A percentile compares a stretch with the other conserved stretches of the same genome.
Evolutionary conservation across 2,329 filamentous ascomycete species (phyloP).

Genomic region (Xylaria sp.): DNA sequence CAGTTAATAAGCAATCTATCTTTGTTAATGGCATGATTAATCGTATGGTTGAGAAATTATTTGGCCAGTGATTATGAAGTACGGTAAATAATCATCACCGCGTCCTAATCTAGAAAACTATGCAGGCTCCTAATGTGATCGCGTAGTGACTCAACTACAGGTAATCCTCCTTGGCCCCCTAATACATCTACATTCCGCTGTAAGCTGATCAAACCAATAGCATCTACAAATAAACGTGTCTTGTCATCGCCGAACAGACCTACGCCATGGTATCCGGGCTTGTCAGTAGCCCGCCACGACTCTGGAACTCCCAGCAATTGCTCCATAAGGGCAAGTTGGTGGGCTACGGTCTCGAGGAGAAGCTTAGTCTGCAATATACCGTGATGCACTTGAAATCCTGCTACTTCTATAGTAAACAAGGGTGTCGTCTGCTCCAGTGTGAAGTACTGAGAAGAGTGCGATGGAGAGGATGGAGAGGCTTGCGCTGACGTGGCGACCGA

Average conservation of each 20-base stretch:
- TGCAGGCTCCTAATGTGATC: neutral
- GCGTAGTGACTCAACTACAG: neutral
- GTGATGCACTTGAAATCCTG: neutral
- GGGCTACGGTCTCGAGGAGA: neutral
- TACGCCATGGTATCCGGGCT: neutral
- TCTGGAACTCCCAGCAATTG: neutral
- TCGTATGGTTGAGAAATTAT: no score
- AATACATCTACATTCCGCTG: neutral
- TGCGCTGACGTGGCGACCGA: no score
- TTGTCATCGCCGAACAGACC: neutral
- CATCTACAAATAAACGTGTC: neutral
- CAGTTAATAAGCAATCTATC: no score
- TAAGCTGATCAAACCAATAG: neutral
- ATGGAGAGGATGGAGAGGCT: neutral
- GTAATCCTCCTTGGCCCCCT: neutral
- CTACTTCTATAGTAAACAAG: neutral
- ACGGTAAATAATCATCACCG: no score
- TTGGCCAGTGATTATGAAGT: neutral
- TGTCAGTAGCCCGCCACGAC: neutral
- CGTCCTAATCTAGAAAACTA: neutral
- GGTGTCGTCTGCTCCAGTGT: neutral
- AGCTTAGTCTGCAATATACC: no score
- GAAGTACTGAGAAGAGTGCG: neutral
- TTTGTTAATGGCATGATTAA: no score
- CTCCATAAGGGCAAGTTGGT: neutral